Conservation (phyloP, 495 filamentous ascomycete species). For the Copromyces sp. region DNA sequence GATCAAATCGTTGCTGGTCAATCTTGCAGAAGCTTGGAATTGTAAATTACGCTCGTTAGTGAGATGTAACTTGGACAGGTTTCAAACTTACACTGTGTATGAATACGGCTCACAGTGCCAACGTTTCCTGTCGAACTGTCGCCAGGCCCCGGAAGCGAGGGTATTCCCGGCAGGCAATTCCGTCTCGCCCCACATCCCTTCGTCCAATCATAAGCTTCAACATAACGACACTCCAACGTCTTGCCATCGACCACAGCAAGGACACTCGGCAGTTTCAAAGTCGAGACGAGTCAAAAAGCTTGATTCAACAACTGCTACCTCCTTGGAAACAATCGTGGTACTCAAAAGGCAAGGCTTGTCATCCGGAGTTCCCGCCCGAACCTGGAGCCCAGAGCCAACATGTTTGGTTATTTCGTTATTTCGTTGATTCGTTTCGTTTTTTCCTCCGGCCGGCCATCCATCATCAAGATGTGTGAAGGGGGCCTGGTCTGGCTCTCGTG, state of each 20-base stretch:
- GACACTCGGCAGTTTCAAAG: not conserved
- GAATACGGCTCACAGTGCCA: not conserved
- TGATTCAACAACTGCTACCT: not conserved
- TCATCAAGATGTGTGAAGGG: not conserved
- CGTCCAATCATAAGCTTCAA: not conserved
- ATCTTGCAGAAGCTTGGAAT: not conserved
- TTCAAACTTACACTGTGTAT: not conserved
- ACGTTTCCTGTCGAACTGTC: not conserved
- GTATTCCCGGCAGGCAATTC: not conserved
- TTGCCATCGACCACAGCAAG: not conserved
- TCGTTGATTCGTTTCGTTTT: not conserved
- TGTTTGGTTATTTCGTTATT: not conserved
- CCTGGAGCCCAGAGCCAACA: not conserved
- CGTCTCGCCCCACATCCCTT: not conserved
- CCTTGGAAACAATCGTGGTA: not conserved
- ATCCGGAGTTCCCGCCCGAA: not conserved
- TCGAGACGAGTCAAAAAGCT: not conserved
- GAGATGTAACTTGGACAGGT: not conserved
- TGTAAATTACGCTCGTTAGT: not conserved
- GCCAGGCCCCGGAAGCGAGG: not conserved
- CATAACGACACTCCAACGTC: not conserved
- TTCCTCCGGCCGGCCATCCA: not conserved
- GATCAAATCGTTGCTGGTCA: not conserved
- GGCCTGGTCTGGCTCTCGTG: not conserved
- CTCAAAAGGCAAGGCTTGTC: not conserved